phyloP scores from a whole-genome alignment of 495 filamentous ascomycete species.

The Cercophora samala region DNA sequence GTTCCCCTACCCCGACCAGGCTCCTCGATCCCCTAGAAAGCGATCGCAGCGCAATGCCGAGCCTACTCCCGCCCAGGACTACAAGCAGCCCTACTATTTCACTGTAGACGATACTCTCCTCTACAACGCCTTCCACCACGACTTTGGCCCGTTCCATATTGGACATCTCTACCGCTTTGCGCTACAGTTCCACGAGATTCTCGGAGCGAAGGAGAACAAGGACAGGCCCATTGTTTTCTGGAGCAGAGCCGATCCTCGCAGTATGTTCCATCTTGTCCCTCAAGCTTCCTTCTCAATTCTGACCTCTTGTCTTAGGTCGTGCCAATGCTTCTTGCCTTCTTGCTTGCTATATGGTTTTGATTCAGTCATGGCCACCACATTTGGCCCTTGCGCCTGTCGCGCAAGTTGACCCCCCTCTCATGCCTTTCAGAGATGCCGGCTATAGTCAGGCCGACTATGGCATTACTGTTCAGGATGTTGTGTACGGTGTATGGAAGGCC shows the following conservation, averaged over 20 bases:
- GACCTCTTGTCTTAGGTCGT: constrained; percentile 49
- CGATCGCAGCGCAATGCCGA: constrained; percentile 63
- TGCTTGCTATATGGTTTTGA: constrained; percentile 97
- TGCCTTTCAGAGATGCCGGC: constrained; percentile 97
- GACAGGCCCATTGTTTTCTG: constrained; percentile 88
- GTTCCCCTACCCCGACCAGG: constrained; percentile 74
- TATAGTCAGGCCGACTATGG: constrained; percentile 98
- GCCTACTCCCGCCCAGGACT: constrained; percentile 41
- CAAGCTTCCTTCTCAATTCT: constrained; percentile 9
- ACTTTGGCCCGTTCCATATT: constrained; percentile 96
- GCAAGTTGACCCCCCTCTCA: constrained; percentile 91
- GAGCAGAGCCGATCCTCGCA: constrained; percentile 85
- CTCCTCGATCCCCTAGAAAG: constrained; percentile 64
- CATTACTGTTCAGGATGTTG: constrained; percentile 90
- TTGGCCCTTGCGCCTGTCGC: constrained; percentile 94
- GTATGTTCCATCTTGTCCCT: constrained; percentile 44
- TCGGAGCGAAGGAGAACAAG: constrained; percentile 77
- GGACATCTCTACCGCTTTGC: constrained; percentile 96
- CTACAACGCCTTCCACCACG: constrained; percentile 98
- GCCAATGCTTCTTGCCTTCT: constrained; percentile 96
- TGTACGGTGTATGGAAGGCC: constrained; percentile 98
- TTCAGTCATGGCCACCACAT: constrained; percentile 97
- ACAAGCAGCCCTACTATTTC: constrained; percentile 79
- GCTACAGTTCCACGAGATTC: constrained; percentile 87
- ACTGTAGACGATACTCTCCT: constrained; percentile 87